These are phyloP conservation scores for Neurospora sublineolata DNA, from an alignment of 495 filamentous ascomycete species.

Conservation along the genomic window DNA sequence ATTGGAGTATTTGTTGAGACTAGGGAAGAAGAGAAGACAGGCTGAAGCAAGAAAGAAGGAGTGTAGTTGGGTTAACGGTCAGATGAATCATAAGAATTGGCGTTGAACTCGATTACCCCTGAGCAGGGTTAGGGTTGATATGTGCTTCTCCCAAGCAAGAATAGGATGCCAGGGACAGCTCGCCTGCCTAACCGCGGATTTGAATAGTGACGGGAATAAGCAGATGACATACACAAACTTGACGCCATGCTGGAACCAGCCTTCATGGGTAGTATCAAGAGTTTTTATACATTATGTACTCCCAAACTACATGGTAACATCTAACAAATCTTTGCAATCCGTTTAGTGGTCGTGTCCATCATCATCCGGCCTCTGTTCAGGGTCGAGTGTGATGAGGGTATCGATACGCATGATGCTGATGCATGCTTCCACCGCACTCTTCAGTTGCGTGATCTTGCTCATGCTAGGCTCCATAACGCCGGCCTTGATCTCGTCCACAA, in stretches of 20 bases:
- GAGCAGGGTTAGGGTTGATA: neutral
- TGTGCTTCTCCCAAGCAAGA: neutral
- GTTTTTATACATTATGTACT: neutral
- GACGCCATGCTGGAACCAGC: neutral
- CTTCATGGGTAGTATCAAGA: neutral
- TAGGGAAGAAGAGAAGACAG: neutral
- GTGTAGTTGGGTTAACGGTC: neutral
- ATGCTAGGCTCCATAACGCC: slow-evolving; percentile 95
- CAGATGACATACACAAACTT: neutral
- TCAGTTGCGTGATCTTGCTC: slow-evolving; percentile 96
- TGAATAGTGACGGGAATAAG: neutral
- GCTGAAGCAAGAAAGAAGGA: neutral
- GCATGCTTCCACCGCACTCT: slow-evolving; percentile 97
- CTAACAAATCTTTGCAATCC: slow-evolving; percentile 1
- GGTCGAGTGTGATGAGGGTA: slow-evolving; percentile 97
- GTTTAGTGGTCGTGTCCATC: slow-evolving; percentile 60
- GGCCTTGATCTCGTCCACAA: slow-evolving; percentile 86
- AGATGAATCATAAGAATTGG: neutral
- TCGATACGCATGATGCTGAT: slow-evolving; percentile 99
- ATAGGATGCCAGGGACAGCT: neutral
- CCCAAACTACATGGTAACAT: neutral
- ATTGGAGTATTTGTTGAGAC: too few species aligned
- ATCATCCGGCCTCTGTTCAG: slow-evolving; percentile 68
- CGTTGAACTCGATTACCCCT: neutral
- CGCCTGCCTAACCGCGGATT: neutral